Conservation (phyloP, 108 stramenopile genomes). For the Ochromonas danica region DNA sequence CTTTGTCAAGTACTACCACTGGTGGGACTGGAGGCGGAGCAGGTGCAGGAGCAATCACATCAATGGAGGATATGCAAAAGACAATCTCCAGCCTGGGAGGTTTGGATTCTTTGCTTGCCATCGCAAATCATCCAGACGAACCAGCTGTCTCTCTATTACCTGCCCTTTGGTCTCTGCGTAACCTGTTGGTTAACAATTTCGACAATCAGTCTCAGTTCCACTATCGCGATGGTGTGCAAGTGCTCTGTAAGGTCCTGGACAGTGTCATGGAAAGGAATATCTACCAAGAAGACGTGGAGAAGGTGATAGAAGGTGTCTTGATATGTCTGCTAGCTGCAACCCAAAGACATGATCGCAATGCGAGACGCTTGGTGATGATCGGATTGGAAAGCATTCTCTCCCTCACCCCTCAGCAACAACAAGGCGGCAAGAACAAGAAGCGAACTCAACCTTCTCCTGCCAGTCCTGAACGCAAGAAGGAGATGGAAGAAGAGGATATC, state of each 20-base stretch:
- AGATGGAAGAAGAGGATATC: too few relatives aligned
- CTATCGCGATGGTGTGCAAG: background rate
- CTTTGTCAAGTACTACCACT: too few relatives aligned
- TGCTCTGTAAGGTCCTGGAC: background rate
- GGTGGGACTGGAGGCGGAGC: too few relatives aligned
- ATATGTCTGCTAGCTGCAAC: background rate
- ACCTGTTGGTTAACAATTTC: slow-evolving; percentile 40
- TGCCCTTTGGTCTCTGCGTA: slow-evolving; percentile 52
- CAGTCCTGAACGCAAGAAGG: too few relatives aligned
- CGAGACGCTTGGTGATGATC: background rate
- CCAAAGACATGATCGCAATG: slow-evolving; percentile 13
- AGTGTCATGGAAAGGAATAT: background rate
- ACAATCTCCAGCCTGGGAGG: slow-evolving; percentile 42
- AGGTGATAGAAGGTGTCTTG: background rate
- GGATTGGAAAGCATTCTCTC: slow-evolving; percentile 6
- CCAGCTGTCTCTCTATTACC: slow-evolving; percentile 37
- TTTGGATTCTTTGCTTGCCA: slow-evolving; percentile 38
- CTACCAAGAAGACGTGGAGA: slow-evolving; percentile 19
- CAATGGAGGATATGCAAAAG: slow-evolving; percentile 43
- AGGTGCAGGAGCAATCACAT: slow-evolving; percentile 47
- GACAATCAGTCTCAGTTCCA: slow-evolving; percentile 7
- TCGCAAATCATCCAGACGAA: slow-evolving; percentile 20
- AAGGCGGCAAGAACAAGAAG: background rate
- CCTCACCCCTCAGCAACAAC: background rate
- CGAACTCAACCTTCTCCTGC: background rate